Evolutionary conservation across 2,329 filamentous ascomycete species (phyloP).

Genomic region (Sporothrix sp.): DNA sequence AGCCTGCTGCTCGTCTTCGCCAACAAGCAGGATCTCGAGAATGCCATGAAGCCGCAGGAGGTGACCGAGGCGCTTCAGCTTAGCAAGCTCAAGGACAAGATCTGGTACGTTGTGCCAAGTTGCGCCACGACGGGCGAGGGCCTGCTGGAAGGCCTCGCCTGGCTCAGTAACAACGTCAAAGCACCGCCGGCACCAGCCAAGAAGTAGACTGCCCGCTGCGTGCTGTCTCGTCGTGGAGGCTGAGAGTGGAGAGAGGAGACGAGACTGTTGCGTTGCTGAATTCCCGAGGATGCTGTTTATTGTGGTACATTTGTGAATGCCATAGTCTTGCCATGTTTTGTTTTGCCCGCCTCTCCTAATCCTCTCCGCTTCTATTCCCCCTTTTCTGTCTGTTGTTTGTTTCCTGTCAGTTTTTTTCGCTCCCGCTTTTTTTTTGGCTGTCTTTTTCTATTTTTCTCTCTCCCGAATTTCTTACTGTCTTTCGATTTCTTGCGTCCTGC

Average conservation of each 20-base stretch:
- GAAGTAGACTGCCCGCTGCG: constrained; percentile 32
- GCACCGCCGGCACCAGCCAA: constrained; percentile 44
- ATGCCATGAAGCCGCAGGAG: constrained; percentile 70
- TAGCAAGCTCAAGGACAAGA: constrained; percentile 68
- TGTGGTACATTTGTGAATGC: neutral
- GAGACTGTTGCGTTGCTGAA: too few relatives aligned
- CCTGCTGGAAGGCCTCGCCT: constrained; percentile 69
- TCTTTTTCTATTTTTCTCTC: neutral
- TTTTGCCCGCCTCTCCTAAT: neutral
- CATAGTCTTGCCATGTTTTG: neutral
- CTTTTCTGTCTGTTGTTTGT: neutral
- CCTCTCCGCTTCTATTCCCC: neutral
- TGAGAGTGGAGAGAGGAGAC: neutral
- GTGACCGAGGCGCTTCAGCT: constrained; percentile 70
- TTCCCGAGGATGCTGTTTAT: neutral
- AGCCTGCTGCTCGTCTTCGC: constrained; percentile 90
- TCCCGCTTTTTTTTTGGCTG: neutral
- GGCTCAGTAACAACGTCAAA: constrained; percentile 81
- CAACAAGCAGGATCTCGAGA: constrained; percentile 94
- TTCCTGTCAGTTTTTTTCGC: neutral
- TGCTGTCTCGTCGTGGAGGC: too few relatives aligned
- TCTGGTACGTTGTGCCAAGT: constrained; percentile 78
- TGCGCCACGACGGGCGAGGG: constrained; percentile 75
- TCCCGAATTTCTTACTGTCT: neutral
- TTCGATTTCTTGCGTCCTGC: neutral